Conservation (phyloP, 2,329 filamentous ascomycete genomes). For the Sporothrix pallida region DNA sequence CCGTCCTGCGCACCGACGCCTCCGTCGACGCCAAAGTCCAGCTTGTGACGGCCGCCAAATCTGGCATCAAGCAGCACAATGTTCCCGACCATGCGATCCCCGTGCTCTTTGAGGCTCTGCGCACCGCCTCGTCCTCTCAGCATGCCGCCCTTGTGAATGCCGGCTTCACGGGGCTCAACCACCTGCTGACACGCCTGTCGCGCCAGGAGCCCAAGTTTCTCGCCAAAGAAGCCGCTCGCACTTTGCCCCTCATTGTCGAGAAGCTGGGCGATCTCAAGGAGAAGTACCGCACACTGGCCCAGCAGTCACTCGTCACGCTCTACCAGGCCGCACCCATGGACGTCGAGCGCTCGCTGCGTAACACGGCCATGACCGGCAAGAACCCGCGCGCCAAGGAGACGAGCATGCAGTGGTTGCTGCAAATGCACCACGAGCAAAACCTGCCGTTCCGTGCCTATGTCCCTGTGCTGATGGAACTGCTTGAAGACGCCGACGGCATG, state of each 20-base stretch:
- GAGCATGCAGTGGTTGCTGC: conserved; percentile 82
- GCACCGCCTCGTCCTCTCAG: conserved; percentile 74
- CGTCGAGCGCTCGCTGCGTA: conserved; percentile 80
- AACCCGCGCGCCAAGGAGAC: conserved; percentile 85
- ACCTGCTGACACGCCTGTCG: conserved; percentile 82
- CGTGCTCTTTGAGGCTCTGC: conserved; percentile 81
- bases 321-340: conserved; percentile 73
- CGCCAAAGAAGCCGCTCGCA: conserved; percentile 70
- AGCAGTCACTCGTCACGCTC: conserved; percentile 77
- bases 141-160: conserved; percentile 79
- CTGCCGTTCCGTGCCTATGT: conserved; percentile 85
- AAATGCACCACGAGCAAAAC: conserved; percentile 82
- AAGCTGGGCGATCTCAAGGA: conserved; percentile 89
- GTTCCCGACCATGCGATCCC: conserved; percentile 76
- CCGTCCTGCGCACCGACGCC: conserved; percentile 57
- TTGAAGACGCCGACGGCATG: conserved; percentile 88
- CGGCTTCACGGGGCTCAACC: conserved; percentile 85
- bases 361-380: conserved; percentile 77
- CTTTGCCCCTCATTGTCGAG: conserved; percentile 78
- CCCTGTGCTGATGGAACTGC: conserved; percentile 77
- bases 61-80: conserved; percentile 89
- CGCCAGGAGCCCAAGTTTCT: conserved; percentile 81
- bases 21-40: conserved; percentile 67
- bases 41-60: conserved; percentile 76
- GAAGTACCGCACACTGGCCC: conserved; percentile 75